Conservation (phyloP, 2,329 filamentous ascomycete species). For the Xylariales sp. region DNA sequence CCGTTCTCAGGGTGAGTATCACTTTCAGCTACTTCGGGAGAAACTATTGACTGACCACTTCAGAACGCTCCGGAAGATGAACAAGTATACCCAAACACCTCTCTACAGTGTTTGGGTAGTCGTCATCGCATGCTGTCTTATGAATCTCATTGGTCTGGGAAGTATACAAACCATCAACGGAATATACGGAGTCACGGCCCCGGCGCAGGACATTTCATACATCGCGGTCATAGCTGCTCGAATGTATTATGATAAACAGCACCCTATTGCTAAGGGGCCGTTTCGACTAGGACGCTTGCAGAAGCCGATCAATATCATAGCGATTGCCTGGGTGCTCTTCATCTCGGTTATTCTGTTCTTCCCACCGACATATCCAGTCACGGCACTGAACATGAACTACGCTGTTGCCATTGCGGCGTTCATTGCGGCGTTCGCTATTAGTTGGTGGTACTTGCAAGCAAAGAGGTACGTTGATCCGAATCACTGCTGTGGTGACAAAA, state of each 20-base stretch:
- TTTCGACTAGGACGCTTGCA: constrained; percentile 54
- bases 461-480: too few species aligned
- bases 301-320: constrained; percentile 48
- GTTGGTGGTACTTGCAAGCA: constrained; percentile 41
- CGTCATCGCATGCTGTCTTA: constrained; percentile 48
- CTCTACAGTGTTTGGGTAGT: constrained; percentile 62
- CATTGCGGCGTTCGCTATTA: constrained; percentile 43
- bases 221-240: constrained; percentile 57
- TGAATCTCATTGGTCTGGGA: constrained; percentile 48
- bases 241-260: constrained; percentile 44
- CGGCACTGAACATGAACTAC: constrained; percentile 42
- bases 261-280: constrained; percentile 52
- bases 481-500: too few species aligned
- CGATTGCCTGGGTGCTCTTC: constrained; percentile 57
- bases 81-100: constrained; percentile 50
- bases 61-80: constrained; percentile 35
- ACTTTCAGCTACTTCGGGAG: background rate
- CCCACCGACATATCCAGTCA: constrained; percentile 42
- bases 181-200: constrained; percentile 49
- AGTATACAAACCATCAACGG: constrained; percentile 45
- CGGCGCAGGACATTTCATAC: constrained; percentile 48
- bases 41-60: background rate
- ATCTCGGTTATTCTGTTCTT: constrained; percentile 37
- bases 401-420: constrained; percentile 17
- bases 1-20: constrained; percentile 49